phyloP scores from a whole-genome alignment of 108 stramenopile species.

The Fragilaria radians region DNA sequence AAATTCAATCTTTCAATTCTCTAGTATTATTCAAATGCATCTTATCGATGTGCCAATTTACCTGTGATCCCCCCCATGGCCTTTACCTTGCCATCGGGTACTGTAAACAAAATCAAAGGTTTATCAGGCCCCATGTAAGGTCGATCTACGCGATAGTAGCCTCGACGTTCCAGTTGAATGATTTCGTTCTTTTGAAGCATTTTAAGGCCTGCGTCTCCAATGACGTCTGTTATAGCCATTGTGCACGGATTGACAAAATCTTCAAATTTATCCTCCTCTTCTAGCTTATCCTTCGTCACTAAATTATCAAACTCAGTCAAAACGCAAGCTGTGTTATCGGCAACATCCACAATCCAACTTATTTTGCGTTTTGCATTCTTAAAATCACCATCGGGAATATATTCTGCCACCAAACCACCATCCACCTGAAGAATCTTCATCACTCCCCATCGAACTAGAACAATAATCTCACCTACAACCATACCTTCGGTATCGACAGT shows the following conservation, averaged over 20 bases:
- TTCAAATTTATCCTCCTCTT: conserved; percentile 94
- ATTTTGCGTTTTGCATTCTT: conserved; percentile 91
- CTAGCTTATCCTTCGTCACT: conserved; percentile 90
- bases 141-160: conserved; percentile 91
- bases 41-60: conserved; percentile 83
- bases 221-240: conserved; percentile 68
- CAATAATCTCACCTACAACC: conserved; percentile 86
- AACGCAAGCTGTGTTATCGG: conserved; percentile 33
- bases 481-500: conserved; percentile 82
- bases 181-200: conserved; percentile 81
- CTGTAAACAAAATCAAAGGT: conserved; percentile 87
- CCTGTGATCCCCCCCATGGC: conserved; percentile 89
- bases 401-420: conserved; percentile 56
- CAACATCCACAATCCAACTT: conserved; percentile 84
- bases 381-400: conserved; percentile 84
- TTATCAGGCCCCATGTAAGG: conserved; percentile 82
- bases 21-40: no score
- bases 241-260: conserved; percentile 90
- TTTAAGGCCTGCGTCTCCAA: conserved; percentile 80
- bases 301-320: conserved; percentile 97
- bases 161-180: conserved; percentile 96
- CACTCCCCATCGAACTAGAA: conserved; percentile 93
- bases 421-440: conserved; percentile 82
- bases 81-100: conserved; percentile 97
- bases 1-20: no score